phyloP scores from a whole-genome alignment of 805 yeast genomes.

The Cyberlindnera meyerae region DNA sequence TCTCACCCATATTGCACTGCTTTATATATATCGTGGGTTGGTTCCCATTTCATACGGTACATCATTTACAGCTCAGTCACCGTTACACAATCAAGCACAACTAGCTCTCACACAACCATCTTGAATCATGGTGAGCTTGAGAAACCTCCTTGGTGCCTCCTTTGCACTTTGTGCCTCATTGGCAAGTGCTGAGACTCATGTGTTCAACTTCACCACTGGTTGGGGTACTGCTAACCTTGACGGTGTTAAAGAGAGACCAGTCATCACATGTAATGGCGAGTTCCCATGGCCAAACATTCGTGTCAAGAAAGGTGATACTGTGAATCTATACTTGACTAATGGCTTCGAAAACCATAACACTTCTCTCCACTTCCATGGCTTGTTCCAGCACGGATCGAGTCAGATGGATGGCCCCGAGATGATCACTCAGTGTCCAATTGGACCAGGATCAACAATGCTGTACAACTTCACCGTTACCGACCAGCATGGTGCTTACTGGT shows the following conservation, averaged over 20 bases:
- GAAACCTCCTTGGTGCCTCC: constrained; percentile 5
- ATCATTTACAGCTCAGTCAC: no score
- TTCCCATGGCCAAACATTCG: constrained; percentile 86
- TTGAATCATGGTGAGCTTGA: constrained; percentile 11
- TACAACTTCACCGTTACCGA: constrained; percentile 83
- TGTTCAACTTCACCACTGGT: constrained; percentile 59
- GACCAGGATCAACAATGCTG: constrained; percentile 66
- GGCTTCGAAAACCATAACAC: constrained; percentile 66
- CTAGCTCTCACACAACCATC: no score
- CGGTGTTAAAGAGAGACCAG: constrained; percentile 35
- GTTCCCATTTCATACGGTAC: no score
- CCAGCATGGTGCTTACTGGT: constrained; percentile 94
- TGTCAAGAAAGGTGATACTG: constrained; percentile 75
- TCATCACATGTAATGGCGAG: constrained; percentile 41
- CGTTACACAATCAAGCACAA: no score
- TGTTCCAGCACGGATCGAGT: constrained; percentile 66
- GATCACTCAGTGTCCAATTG: constrained; percentile 87
- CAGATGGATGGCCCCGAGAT: constrained; percentile 91
- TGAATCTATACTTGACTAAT: constrained; percentile 69
- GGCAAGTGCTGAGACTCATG: constrained; percentile 41
- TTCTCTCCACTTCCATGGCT: constrained; percentile 83
- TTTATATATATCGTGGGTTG: no score
- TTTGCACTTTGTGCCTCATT: constrained; percentile 5
- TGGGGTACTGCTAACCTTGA: constrained; percentile 47
- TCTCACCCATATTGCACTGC: no score